Evolutionary conservation across 75 land plant species (phyloP).

Genomic region (Cupressus sempervirens): DNA sequence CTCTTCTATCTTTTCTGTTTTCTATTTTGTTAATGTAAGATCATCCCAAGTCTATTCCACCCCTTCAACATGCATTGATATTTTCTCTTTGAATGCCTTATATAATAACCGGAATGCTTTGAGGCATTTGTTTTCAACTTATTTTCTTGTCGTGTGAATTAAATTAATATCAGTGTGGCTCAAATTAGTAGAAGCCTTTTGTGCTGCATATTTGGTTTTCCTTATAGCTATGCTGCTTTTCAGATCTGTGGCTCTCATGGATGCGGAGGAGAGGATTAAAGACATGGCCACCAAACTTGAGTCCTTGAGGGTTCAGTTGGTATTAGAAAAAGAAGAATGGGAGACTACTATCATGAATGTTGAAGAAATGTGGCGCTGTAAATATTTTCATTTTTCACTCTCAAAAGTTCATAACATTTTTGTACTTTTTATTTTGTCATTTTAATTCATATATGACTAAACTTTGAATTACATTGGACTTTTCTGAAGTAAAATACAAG

Average conservation of each 20-base stretch:
- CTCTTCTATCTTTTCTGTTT: not conserved
- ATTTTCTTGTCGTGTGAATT: not conserved
- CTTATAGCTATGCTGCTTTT: conserved; percentile 9
- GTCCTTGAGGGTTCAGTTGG: conserved; percentile 42
- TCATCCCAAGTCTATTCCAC: not conserved
- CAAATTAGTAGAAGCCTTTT: not conserved
- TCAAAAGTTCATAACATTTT: not conserved
- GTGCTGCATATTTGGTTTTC: not conserved
- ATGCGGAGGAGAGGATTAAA: conserved; percentile 51
- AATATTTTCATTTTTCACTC: not conserved
- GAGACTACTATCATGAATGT: conserved; percentile 45
- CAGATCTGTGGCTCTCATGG: conserved; percentile 64
- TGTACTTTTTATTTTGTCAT: not conserved
- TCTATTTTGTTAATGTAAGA: not conserved
- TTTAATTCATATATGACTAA: not conserved
- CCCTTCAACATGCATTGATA: not conserved
- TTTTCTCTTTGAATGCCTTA: not conserved
- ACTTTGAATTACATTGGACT: not conserved
- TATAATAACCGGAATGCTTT: not conserved
- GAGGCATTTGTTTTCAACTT: not conserved
- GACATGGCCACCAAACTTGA: conserved; percentile 61
- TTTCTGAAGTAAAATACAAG: conserved; percentile 47
- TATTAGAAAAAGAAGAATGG: conserved; percentile 67
- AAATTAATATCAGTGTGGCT: not conserved
- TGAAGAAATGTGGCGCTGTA: conserved; percentile 83